phyloP scores from a whole-genome alignment of 1,284 basidiomycete genomes.

The Inonotus hispidus region DNA sequence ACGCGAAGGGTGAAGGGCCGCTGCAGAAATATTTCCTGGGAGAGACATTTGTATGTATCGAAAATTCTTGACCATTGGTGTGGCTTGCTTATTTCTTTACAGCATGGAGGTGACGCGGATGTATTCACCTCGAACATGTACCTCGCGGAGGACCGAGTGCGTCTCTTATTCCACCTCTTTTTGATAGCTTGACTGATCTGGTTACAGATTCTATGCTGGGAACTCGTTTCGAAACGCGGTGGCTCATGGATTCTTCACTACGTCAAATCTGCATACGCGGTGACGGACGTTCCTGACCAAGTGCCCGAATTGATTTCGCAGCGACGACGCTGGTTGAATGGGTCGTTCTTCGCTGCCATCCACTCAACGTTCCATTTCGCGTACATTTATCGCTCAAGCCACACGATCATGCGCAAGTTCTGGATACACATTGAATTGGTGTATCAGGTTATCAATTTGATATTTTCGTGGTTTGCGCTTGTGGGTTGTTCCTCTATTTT shows the following conservation, averaged over 20 bases:
- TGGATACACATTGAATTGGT: slow-evolving; percentile 94
- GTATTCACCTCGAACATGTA: slow-evolving; percentile 97
- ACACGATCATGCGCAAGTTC: slow-evolving; percentile 79
- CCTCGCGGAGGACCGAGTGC: slow-evolving; percentile 80
- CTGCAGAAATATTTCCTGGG: slow-evolving; percentile 93
- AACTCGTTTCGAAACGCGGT: slow-evolving; percentile 84
- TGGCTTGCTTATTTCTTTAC: neutral
- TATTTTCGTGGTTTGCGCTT: slow-evolving; percentile 91
- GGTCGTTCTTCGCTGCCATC: slow-evolving; percentile 93
- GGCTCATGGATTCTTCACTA: slow-evolving; percentile 90
- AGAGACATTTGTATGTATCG: slow-evolving; percentile 67
- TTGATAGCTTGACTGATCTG: slow-evolving; percentile 9
- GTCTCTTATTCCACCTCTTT: slow-evolving; percentile 24
- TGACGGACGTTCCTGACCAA: slow-evolving; percentile 90
- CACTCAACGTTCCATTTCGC: slow-evolving; percentile 89
- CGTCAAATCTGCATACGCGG: slow-evolving; percentile 86
- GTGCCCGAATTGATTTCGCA: slow-evolving; percentile 90
- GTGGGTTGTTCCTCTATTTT: slow-evolving; percentile 37
- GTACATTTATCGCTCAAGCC: slow-evolving; percentile 88
- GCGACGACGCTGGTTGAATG: slow-evolving; percentile 93
- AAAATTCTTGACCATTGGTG: slow-evolving; percentile 19
- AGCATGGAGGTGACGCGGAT: slow-evolving; percentile 81
- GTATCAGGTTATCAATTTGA: slow-evolving; percentile 85
- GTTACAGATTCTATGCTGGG: slow-evolving; percentile 83
- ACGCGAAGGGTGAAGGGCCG: slow-evolving; percentile 77